Evolutionary conservation across 140 eudicot genomes (phyloP).

Genomic region (Anethum foeniculum): DNA sequence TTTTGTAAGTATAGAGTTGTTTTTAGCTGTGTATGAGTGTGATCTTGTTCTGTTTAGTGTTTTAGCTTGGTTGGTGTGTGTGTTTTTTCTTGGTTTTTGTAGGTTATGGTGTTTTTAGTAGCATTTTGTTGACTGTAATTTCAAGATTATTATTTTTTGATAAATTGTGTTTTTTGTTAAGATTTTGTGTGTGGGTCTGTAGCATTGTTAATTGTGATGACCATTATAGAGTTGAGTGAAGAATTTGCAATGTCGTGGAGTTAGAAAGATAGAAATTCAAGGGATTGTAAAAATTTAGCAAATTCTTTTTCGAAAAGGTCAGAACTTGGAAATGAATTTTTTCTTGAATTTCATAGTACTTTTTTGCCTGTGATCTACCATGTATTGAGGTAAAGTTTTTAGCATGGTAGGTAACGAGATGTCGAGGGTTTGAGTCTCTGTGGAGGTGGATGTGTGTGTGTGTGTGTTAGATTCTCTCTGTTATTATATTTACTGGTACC

Average conservation of each 20-base stretch:
- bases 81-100: constrained; percentile 1
- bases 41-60: background rate
- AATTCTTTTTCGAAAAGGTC: background rate
- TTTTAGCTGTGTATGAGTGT: background rate
- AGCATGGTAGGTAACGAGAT: background rate
- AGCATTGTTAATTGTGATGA: constrained; percentile 2
- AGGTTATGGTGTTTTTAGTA: background rate
- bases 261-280: background rate
- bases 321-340: background rate
- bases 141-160: background rate
- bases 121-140: background rate
- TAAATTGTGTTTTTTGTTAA: background rate
- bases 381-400: background rate
- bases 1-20: background rate
- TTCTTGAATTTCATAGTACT: background rate
- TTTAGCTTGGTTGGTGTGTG: background rate
- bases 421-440: background rate
- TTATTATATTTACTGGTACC: background rate
- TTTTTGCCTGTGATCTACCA: background rate
- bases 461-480: background rate
- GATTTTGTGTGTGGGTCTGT: background rate
- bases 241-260: background rate
- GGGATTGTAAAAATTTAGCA: background rate
- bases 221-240: background rate
- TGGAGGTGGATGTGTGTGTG: background rate